A percentile compares a stretch with the other conserved stretches of the same genome.
Evolutionary conservation across 2,329 filamentous ascomycete genomes (phyloP).

Genomic region (Botrytis pseudocinerea): DNA sequence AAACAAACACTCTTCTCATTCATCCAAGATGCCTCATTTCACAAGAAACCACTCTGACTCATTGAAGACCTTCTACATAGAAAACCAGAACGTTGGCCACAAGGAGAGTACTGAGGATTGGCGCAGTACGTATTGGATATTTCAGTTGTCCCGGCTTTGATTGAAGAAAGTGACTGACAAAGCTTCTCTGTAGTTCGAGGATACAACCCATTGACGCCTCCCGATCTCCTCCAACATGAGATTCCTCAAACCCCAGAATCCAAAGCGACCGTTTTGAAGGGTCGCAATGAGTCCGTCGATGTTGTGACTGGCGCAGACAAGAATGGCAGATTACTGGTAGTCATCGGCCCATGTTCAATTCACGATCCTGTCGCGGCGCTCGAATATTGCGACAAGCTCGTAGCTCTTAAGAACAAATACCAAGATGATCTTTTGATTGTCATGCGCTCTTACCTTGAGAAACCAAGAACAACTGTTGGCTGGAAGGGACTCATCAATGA

Average conservation of each 20-base stretch:
- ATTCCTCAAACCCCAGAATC: conserved; percentile 58
- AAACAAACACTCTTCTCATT: background rate
- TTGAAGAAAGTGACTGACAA: conserved; percentile 19
- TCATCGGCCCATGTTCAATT: conserved; percentile 95
- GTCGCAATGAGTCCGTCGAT: conserved; percentile 65
- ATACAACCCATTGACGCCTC: conserved; percentile 90
- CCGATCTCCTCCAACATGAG: conserved; percentile 93
- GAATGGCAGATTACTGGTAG: conserved; percentile 65
- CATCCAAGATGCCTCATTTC: conserved; percentile 18
- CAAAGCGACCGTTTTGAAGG: conserved; percentile 56
- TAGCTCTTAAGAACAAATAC: conserved; percentile 83
- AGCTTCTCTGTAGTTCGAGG: conserved; percentile 46
- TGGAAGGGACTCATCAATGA: conserved; percentile 99
- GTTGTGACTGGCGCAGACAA: conserved; percentile 66
- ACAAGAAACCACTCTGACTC: conserved; percentile 28
- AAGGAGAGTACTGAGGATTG: conserved; percentile 74
- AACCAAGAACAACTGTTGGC: conserved; percentile 94
- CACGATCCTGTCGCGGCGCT: conserved; percentile 90
- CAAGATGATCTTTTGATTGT: conserved; percentile 88
- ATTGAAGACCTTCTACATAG: conserved; percentile 65
- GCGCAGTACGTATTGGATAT: conserved; percentile 62
- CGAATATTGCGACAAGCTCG: conserved; percentile 85
- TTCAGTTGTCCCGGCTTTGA: background rate
- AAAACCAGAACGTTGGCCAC: conserved; percentile 78
- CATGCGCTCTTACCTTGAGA: conserved; percentile 98